Conservation (phyloP, 257 asterid species). For the Capsicum chinense region DNA sequence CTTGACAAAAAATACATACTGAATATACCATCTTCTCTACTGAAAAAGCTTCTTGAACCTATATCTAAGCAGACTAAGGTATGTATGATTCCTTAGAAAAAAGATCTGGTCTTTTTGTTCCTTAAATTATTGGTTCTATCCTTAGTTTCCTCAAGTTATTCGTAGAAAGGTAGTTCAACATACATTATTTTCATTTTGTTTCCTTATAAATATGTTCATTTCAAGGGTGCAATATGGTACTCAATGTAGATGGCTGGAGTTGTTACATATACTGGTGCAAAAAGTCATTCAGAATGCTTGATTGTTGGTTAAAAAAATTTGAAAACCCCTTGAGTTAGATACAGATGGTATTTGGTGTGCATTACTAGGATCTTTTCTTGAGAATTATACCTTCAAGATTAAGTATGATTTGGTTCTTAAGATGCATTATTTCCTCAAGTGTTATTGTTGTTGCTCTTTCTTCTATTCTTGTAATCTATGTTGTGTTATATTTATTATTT, state of each 20-base stretch:
- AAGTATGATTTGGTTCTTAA: slow-evolving; percentile 51
- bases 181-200: no score
- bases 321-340: slow-evolving; percentile 97
- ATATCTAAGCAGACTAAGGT: no score
- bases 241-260: slow-evolving; percentile 99
- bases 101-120: no score
- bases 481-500: not conserved
- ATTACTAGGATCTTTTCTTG: slow-evolving; percentile 93
- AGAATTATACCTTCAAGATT: slow-evolving; percentile 90
- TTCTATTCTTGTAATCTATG: not conserved
- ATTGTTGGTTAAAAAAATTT: slow-evolving; percentile 89
- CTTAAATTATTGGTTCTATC: no score
- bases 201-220: not conserved
- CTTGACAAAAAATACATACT: no score
- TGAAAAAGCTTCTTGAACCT: no score
- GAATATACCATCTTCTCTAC: no score
- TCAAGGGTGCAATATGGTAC: slow-evolving; percentile 99
- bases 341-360: slow-evolving; percentile 99
- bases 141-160: no score
- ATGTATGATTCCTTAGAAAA: no score
- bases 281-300: slow-evolving; percentile 97
- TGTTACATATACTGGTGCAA: slow-evolving; percentile 96
- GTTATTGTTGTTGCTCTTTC: slow-evolving; percentile 17
- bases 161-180: no score
- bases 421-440: slow-evolving; percentile 25